A percentile compares a stretch with the other conserved stretches of the same genome.
These are phyloP conservation scores for Barbarea vulgaris DNA, from an alignment of 345 rosid genomes.

Conservation along the genomic window DNA sequence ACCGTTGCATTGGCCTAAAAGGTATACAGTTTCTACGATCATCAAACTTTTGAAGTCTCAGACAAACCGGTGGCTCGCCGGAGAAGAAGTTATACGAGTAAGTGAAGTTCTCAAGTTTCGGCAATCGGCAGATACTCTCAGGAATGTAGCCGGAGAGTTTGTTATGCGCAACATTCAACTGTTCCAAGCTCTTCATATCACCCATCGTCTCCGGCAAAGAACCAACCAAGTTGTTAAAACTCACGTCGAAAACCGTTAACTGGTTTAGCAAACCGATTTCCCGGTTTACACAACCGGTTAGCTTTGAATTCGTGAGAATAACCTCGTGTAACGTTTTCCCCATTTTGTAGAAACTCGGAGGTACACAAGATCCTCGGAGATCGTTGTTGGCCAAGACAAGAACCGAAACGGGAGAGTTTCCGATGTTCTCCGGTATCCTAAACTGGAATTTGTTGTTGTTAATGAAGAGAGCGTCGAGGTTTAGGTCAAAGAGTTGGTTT, in stretches of 20 bases:
- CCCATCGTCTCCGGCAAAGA: conserved; percentile 66
- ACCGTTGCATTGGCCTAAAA: conserved; percentile 60
- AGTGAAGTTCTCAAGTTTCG: conserved; percentile 75
- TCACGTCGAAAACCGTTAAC: conserved; percentile 73
- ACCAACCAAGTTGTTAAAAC: conserved; percentile 70
- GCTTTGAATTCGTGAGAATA: conserved; percentile 54
- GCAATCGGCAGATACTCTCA: conserved; percentile 60
- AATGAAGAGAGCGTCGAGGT: conserved; percentile 82
- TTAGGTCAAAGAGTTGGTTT: conserved; percentile 55
- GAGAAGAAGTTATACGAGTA: conserved; percentile 66
- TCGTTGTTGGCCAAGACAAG: conserved; percentile 75
- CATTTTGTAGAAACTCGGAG: conserved; percentile 68
- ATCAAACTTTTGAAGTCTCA: conserved; percentile 51
- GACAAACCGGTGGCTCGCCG: conserved; percentile 62
- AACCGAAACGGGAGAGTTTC: conserved; percentile 77
- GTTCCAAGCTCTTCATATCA: conserved; percentile 72
- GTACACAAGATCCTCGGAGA: conserved; percentile 63
- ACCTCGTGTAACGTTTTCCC: conserved; percentile 56
- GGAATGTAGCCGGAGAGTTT: conserved; percentile 68
- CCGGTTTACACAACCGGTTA: conserved; percentile 66
- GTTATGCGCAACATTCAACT: conserved; percentile 72
- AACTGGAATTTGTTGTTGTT: conserved; percentile 80
- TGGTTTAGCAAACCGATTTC: conserved; percentile 59
- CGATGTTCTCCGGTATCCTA: conserved; percentile 65
- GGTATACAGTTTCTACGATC: conserved; percentile 73